Evolutionary conservation across 2,329 filamentous ascomycete species (phyloP).

Genomic region (Metarhizium humberi): DNA sequence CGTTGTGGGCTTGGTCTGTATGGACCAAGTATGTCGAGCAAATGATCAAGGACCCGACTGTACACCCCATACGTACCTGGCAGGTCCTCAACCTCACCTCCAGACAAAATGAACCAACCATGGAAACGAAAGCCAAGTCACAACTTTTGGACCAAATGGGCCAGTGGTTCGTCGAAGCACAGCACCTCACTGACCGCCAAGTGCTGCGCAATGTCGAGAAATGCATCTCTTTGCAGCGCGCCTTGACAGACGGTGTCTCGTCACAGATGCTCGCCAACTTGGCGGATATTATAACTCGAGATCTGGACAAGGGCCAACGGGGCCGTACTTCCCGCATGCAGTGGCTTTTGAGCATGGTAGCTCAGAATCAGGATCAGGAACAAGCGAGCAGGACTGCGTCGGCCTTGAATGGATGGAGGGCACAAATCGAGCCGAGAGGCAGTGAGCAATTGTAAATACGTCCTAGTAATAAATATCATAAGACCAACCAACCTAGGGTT

Average conservation of each 20-base stretch:
- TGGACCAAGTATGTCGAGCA: constrained; percentile 23
- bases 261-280: constrained; percentile 17
- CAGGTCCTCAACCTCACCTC: constrained; percentile 14
- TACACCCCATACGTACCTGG: constrained; percentile 18
- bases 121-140: constrained; percentile 13
- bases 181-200: constrained; percentile 19
- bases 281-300: constrained; percentile 18
- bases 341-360: constrained; percentile 20
- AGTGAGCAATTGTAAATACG: neutral
- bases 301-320: constrained; percentile 22
- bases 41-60: constrained; percentile 22
- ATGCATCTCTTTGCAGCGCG: constrained; percentile 16
- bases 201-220: constrained; percentile 20
- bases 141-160: constrained; percentile 21
- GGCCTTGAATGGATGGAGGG: constrained; percentile 16
- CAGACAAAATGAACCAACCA: neutral
- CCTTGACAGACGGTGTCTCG: constrained; percentile 14
- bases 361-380: constrained; percentile 10
- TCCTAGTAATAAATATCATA: neutral
- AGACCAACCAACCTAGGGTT: neutral
- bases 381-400: constrained; percentile 10
- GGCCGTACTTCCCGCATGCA: constrained; percentile 21
- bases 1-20: constrained; percentile 20
- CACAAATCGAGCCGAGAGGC: constrained; percentile 5
- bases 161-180: constrained; percentile 18